Base-by-base conservation (phyloP, 2,329 filamentous ascomycete species). In the Fusarium cyanostomum region DNA sequence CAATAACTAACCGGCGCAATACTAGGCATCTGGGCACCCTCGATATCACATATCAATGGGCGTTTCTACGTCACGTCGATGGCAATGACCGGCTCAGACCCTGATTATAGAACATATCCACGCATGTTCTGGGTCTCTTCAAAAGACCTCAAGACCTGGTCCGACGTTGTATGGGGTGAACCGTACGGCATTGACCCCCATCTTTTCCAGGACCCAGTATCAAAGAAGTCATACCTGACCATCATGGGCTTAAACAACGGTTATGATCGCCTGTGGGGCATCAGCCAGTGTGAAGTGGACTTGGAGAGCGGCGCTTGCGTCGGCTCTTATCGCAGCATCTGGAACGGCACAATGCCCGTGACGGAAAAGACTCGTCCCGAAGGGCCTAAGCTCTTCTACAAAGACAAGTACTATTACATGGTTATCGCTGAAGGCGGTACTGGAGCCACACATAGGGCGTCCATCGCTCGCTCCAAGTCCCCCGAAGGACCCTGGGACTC, bases 391-490 rank as follows among this genome's bases (percentile, higher is more conserved):
- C 15, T 56, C 11, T 51, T 56, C 24, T 59, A 45, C 35, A 59
- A 56, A 16, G 56, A 59, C 18, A 26, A 41, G n/a, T 59, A 52
- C 34, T 59, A 59, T 16, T 62, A 62, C 15, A 13, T 62, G 6
- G 15, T 62, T n/a, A 44, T 58, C 41, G 58, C 58, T 11, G 58
- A 62, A 16, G 58, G 58, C 0, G 58, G 58, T 4, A 62, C 58
- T 9, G 58, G 50, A 5, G 44, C 45, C 21, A 58, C 49, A 4
- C 58, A 62, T 15, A 16, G 51, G 24, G 59, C 55, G 11, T 52
- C 59, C 4, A 59, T 62, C 10, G 51, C 27, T 12, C 50, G 59
- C 5, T 62, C 59, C 13, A 50, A 48, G 27, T 55, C 59, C 13
- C 55, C 55, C 8, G 50, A 58, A 38, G 59, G 59, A 10, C 55